Conservation (phyloP, 352 stramenopile species). For the Globisporangium okanoganense region DNA sequence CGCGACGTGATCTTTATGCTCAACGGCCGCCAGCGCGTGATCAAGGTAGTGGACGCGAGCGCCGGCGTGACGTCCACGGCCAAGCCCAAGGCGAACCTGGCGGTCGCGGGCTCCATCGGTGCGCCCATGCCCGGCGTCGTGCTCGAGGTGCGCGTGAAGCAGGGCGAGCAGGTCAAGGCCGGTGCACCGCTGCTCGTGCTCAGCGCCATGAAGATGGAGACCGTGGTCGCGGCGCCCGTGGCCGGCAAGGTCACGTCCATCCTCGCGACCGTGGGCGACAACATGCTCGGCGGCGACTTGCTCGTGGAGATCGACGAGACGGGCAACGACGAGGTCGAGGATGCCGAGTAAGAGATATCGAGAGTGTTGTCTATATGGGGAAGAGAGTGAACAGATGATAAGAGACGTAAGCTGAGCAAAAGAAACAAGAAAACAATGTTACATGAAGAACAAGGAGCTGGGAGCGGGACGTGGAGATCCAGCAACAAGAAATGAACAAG, state of each 20-base stretch:
- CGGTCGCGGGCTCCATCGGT: conserved; percentile 84
- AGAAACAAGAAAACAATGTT: too few species aligned
- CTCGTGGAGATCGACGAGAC: conserved; percentile 94
- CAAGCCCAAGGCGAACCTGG: conserved; percentile 86
- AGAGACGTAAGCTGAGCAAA: neutral
- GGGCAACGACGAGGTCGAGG: conserved; percentile 37
- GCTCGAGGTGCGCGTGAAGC: conserved; percentile 93
- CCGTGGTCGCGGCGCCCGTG: conserved; percentile 89
- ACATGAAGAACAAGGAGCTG: too few species aligned
- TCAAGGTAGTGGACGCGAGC: conserved; percentile 91
- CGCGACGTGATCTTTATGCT: conserved; percentile 97
- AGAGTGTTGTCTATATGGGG: neutral
- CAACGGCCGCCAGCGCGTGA: conserved; percentile 91
- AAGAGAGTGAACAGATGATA: too few species aligned
- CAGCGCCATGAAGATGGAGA: conserved; percentile 99
- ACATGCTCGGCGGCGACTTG: conserved; percentile 93
- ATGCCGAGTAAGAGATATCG: conserved; percentile 14
- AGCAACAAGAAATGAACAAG: too few species aligned
- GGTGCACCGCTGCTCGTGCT: conserved; percentile 93
- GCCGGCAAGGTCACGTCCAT: conserved; percentile 90
- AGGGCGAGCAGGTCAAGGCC: conserved; percentile 90
- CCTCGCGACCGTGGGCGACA: conserved; percentile 91
- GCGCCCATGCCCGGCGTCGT: conserved; percentile 97
- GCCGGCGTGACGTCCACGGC: conserved; percentile 52
- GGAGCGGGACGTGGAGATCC: too few species aligned